These are phyloP conservation scores for Colletotrichum nymphaeae DNA, from an alignment of 2,329 filamentous ascomycete species.

Conservation along the genomic window DNA sequence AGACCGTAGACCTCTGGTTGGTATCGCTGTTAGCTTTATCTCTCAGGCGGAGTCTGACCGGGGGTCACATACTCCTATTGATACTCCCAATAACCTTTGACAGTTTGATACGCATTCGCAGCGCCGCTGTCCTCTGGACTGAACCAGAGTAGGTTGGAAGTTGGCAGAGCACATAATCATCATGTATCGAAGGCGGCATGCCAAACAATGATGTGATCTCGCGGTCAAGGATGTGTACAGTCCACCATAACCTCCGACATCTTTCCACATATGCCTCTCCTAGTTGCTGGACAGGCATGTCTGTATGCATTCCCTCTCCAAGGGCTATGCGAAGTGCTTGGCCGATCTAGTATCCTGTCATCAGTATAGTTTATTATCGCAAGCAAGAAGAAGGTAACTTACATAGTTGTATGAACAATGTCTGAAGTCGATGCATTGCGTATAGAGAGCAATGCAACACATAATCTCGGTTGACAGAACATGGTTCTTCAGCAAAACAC, in stretches of 20 bases:
- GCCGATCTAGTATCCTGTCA: constrained; percentile 50
- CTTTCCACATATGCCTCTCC: constrained; percentile 55
- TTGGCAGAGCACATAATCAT: constrained; percentile 61
- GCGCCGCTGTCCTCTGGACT: constrained; percentile 39
- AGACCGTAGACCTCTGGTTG: constrained; percentile 44
- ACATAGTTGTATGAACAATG: constrained; percentile 58
- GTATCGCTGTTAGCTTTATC: background rate
- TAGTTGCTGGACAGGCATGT: constrained; percentile 57
- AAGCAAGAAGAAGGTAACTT: constrained; percentile 29
- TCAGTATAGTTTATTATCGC: background rate
- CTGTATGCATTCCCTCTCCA: constrained; percentile 62
- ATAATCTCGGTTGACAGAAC: constrained; percentile 60
- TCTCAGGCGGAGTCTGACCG: no score
- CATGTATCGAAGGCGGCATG: constrained; percentile 58
- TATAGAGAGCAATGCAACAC: constrained; percentile 63
- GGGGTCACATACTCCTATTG: constrained; percentile 40
- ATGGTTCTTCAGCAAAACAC: constrained; percentile 53
- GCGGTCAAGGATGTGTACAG: constrained; percentile 62
- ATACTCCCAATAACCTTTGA: constrained; percentile 45
- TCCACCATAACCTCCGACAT: constrained; percentile 65
- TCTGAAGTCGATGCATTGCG: constrained; percentile 62
- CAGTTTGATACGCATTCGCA: constrained; percentile 47
- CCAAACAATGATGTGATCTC: constrained; percentile 67
- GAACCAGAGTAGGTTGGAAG: constrained; percentile 45
- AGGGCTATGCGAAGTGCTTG: constrained; percentile 63